Conservation (phyloP, 192 early-diverging fungal species). For the Backusella macrospora region DNA sequence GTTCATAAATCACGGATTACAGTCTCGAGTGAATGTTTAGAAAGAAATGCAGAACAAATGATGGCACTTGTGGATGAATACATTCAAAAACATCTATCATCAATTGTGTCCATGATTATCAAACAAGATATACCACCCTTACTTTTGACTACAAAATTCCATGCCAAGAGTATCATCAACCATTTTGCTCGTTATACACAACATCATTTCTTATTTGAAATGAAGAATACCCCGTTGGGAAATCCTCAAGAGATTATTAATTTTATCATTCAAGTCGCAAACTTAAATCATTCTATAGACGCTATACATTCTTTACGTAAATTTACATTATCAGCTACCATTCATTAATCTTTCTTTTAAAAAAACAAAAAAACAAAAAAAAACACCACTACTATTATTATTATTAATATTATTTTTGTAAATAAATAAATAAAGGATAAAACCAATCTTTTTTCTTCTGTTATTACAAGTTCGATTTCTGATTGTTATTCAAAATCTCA, state of each 20-base stretch:
- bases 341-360: neutral
- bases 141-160: neutral
- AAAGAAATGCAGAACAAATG: neutral
- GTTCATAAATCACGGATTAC: neutral
- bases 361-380: neutral
- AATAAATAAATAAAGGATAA: neutral
- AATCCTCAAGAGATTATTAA: constrained; percentile 1
- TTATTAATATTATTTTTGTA: constrained; percentile 5
- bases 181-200: constrained; percentile 5
- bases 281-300: constrained; percentile 13
- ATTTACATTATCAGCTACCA: neutral
- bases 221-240: neutral
- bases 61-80: constrained; percentile 4
- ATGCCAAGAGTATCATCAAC: constrained; percentile 6
- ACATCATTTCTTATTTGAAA: constrained; percentile 6
- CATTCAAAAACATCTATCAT: constrained; percentile 5
- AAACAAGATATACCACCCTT: neutral
- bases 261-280: constrained; percentile 5
- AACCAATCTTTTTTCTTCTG: neutral
- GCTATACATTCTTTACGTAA: constrained; percentile 16
- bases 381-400: neutral
- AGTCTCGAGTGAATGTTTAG: neutral
- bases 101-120: neutral
- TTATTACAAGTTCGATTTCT: constrained; percentile 17
- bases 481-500: constrained; percentile 4